Base-by-base conservation (phyloP, 2,329 filamentous ascomycete genomes). In the Ramularia collo-cygni region DNA sequence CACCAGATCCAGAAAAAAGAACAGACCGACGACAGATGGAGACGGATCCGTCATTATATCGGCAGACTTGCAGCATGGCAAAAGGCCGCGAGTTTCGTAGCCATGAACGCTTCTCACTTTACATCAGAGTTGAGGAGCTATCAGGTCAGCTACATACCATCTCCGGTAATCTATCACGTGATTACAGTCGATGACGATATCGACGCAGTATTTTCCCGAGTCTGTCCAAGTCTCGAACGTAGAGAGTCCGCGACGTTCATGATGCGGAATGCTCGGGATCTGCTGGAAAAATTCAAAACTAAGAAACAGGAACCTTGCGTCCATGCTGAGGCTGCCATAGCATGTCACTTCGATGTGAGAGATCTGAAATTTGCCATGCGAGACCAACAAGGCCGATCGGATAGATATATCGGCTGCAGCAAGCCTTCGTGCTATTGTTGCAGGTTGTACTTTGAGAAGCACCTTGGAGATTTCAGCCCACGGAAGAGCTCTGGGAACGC, bases 391-490 rank as follows among this genome's bases (percentile, higher is more conserved):
- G n/a, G n/a, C n/a, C n/a, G n/a, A n/a, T n/a, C n/a, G n/a, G n/a
- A n/a, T n/a, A 28, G 40, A 10, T 42, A 42, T 17, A 40, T 40
- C 15, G 38, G 36, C 26, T 33, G 30, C 15, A 36, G 30, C 29
- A 43, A 43, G 16, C 36, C 41, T 8, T 43, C 41, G 13, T 43
- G 41, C 18, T 43, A 39, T 28, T 15, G 18, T 16, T 43, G 36
- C 13, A 33, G 19, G 7, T 13, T 35, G 9, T 43, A 39, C 30
- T 28, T 35, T 8, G 19, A 38, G 5, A 13, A 15, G 21, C 41
- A 38, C 32, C 29, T 31, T 7, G 30, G 29, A n/a, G 16, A 36
- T 8, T 39, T 39, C 31, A 15, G 17, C 4, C 10, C 14, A 10
- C 29, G 36, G 10, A 29, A 30, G 14, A 21, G 15, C 12, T 33